A percentile compares a stretch with the other conserved stretches of the same genome.
These are phyloP conservation scores for Draba incana DNA, from an alignment of 345 rosid genomes.

Conservation along the genomic window DNA sequence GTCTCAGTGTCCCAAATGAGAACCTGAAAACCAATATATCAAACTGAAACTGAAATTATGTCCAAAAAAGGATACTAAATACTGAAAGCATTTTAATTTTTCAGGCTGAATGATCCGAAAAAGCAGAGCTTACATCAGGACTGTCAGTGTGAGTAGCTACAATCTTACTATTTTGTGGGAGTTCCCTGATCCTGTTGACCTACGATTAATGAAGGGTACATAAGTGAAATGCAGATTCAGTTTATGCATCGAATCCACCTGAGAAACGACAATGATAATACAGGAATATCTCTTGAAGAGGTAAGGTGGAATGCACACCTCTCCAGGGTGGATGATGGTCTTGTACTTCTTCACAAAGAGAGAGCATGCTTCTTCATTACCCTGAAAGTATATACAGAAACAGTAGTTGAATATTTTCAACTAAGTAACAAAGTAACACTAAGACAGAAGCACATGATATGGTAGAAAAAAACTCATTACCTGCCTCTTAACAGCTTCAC, in stretches of 20 bases:
- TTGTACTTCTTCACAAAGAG: conserved; percentile 90
- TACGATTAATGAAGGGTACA: conserved; percentile 37
- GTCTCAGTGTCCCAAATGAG: conserved; percentile 95
- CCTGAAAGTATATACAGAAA: conserved; percentile 44
- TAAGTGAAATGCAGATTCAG: not conserved
- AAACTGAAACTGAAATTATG: conserved; percentile 20
- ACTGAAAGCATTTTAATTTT: not conserved
- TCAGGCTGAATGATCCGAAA: not conserved
- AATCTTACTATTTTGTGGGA: conserved; percentile 80
- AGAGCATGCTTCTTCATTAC: conserved; percentile 82
- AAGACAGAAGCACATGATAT: conserved; percentile 1
- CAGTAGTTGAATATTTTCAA: too few relatives aligned
- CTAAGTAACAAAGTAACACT: too few relatives aligned
- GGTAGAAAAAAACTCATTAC: conserved; percentile 39
- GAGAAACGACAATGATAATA: conserved; percentile 4
- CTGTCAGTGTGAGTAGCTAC: conserved; percentile 97
- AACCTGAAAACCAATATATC: conserved; percentile 55
- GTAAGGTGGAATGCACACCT: conserved; percentile 53
- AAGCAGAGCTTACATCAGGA: conserved; percentile 65
- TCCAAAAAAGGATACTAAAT: conserved; percentile 3
- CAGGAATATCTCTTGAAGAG: not conserved
- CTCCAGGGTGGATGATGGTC: conserved; percentile 97
- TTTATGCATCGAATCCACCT: not conserved
- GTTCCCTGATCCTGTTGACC: conserved; percentile 97
- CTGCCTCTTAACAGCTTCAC: conserved; percentile 80